These are phyloP conservation scores for Chaetomium olivaceum DNA, from an alignment of 2,329 filamentous ascomycete species.

Conservation along the genomic window DNA sequence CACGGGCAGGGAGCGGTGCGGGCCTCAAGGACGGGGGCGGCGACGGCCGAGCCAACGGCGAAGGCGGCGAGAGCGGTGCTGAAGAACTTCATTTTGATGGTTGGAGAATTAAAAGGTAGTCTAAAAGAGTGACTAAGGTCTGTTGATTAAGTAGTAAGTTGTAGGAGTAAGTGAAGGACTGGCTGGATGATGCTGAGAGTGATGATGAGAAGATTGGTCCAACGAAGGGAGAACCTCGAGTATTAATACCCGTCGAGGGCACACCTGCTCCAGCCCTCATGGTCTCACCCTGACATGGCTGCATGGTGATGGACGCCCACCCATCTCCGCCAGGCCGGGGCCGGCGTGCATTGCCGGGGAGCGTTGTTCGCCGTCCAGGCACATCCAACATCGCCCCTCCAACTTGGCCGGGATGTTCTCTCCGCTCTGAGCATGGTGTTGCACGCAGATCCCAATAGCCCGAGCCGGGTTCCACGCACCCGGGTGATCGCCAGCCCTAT, in stretches of 20 bases:
- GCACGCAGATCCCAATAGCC: conserved; percentile 26
- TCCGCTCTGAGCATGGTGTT: conserved; percentile 14
- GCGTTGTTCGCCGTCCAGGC: neutral
- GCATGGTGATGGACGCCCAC: conserved; percentile 6
- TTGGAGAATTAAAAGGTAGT: conserved; percentile 10
- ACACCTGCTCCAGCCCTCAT: neutral
- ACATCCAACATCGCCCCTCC: neutral
- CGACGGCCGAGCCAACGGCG: conserved; percentile 27
- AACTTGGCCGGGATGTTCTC: neutral
- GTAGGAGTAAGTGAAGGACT: neutral
- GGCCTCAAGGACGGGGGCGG: conserved; percentile 21
- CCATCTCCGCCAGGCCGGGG: conserved; percentile 5
- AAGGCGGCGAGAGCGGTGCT: conserved; percentile 27
- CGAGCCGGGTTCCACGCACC: conserved; percentile 3
- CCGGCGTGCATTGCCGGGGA: conserved; percentile 2
- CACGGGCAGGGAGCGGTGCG: neutral
- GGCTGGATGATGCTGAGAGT: conserved; percentile 6
- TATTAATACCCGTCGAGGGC: conserved; percentile 8
- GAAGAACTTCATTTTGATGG: conserved; percentile 31
- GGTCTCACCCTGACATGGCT: neutral
- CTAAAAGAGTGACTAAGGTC: conserved; percentile 26
- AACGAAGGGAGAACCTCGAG: neutral
- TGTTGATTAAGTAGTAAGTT: neutral
- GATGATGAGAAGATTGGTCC: neutral
- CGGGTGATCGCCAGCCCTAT: conserved; percentile 20